A percentile compares a stretch with the other conserved stretches of the same genome.
phyloP scores from a whole-genome alignment of 305 asterid species.

The Fraxinus angustifolia region DNA sequence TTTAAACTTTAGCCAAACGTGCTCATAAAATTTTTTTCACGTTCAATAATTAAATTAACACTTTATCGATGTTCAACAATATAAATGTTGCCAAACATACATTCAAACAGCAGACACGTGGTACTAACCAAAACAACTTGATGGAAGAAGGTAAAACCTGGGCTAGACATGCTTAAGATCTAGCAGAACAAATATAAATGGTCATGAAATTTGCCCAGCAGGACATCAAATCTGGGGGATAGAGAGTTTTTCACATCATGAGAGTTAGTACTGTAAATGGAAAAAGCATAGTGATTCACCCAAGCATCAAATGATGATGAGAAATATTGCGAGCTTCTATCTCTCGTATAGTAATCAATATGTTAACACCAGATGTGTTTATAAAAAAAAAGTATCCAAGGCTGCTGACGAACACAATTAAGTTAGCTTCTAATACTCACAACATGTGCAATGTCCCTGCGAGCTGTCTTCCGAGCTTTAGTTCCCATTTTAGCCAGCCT shows the following conservation, averaged over 20 bases:
- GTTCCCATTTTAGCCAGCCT: constrained; percentile 73
- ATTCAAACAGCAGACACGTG: background rate
- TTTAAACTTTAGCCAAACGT: background rate
- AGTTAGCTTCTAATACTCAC: constrained; percentile 47
- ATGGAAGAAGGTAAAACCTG: background rate
- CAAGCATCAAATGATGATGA: constrained; percentile 2
- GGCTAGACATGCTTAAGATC: background rate
- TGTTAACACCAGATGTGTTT: background rate
- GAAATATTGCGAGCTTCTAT: background rate
- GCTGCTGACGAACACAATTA: constrained; percentile 12
- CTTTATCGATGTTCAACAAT: background rate
- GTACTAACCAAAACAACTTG: background rate
- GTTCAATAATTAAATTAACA: background rate
- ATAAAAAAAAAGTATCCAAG: constrained; percentile 8
- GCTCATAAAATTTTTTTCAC: background rate
- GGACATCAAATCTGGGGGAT: background rate
- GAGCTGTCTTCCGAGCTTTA: constrained; percentile 79
- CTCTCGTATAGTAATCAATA: background rate
- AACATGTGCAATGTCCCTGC: constrained; percentile 88
- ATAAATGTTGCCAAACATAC: background rate
- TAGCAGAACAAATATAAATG: background rate
- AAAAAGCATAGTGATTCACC: background rate
- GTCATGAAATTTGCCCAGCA: background rate
- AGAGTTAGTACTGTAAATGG: background rate
- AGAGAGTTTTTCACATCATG: background rate